These are phyloP conservation scores for Alternaria burnsii DNA, from an alignment of 2,329 filamentous ascomycete genomes.

Conservation along the genomic window DNA sequence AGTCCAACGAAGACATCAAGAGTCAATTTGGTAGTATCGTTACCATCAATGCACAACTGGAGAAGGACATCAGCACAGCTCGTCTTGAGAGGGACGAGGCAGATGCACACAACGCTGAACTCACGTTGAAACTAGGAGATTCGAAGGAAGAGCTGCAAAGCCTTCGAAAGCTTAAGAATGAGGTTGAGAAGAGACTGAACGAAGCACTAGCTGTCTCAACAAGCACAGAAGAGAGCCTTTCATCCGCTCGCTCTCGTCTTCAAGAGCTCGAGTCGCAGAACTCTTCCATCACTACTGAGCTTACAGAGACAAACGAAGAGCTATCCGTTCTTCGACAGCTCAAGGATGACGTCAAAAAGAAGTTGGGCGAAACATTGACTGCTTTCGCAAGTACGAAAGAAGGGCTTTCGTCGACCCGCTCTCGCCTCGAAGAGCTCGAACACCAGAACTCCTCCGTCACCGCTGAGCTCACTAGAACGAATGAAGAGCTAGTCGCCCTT, in stretches of 20 bases:
- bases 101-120: conserved; percentile 23
- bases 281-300: conserved; percentile 11
- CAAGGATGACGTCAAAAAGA: conserved; percentile 22
- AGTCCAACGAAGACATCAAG: conserved; percentile 19
- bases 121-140: conserved; percentile 20
- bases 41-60: conserved; percentile 24
- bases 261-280: conserved; percentile 15
- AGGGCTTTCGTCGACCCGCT: conserved; percentile 25
- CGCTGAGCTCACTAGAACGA: conserved; percentile 4
- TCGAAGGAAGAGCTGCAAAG: conserved; percentile 20
- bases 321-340: conserved; percentile 21
- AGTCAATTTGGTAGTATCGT: conserved; percentile 15
- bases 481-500: conserved; percentile 24
- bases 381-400: neutral
- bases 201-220: conserved; percentile 5
- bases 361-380: neutral
- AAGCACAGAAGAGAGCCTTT: conserved; percentile 20
- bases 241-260: conserved; percentile 10
- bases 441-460: conserved; percentile 13
- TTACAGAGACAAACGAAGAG: conserved; percentile 15
- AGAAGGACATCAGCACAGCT: conserved; percentile 25
- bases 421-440: conserved; percentile 19
- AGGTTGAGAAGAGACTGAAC: conserved; percentile 20
- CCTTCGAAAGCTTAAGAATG: conserved; percentile 24
- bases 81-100: conserved; percentile 20